Evolutionary conservation across 2,329 filamentous ascomycete genomes (phyloP), one percentile per base, ranked within the genome.

Genomic region (Dactylellina parvicollis): DNA sequence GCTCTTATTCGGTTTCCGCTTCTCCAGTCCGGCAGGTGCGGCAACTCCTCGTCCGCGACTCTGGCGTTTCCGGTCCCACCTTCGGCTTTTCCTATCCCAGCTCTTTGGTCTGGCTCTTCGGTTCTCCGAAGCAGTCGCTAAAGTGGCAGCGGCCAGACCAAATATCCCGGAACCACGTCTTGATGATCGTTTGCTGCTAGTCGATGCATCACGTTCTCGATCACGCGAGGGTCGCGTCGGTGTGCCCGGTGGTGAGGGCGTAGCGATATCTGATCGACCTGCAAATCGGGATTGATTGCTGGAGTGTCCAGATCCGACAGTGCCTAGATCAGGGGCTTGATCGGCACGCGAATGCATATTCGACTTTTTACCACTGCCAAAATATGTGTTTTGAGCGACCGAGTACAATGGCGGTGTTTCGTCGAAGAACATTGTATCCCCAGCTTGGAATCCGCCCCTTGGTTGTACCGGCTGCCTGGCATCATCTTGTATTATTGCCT

Each of bases 91-190:
- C n/a, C 60, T 20, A 50, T 73, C 69, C 69, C 69, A 73, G 38
- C 69, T 73, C 18, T 73, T 73, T 14, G 69, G 69, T 40, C 69
- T 73, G 16, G 47, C 42, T 10, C 40, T 18, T 18, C 60, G 52
- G 28, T 7, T 54, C 1, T 73, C 69, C 36, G 38, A 10, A 14
- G 57, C 54, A 8, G 24, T 32, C 1, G 67, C 59, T 36, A 65
- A 64, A 3, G 67, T 73, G 4, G 69, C 69, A 12, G 69, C 30
- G 10, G 69, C 60, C 7, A 73, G 55, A 9, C 69, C 69, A 14
- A 73, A 73, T 65, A 73, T 73, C 50, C 60, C 69, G 10, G 69
- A 73, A 22, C 69, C 69, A 18, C 69, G 69, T 42, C 47, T 73
- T 2, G 60, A 66, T 26, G 69, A 73, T 4, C 69, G 69, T 42